Conservation (phyloP, 2,329 filamentous ascomycete genomes). For the Trichoderma asperellum region DNA sequence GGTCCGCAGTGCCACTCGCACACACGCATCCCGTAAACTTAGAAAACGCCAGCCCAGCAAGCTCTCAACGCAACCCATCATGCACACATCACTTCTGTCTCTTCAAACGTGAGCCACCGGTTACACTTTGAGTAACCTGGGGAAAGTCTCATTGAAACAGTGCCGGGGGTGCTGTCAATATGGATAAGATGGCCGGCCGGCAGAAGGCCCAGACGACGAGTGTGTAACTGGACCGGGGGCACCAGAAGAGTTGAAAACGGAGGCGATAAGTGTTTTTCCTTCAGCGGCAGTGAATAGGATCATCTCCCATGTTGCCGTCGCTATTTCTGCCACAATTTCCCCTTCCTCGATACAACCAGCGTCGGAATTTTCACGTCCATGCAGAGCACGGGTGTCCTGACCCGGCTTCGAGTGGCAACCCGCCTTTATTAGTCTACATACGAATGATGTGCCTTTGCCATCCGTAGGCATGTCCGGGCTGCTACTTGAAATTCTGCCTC, state of each 20-base stretch:
- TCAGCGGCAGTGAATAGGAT: constrained; percentile 13
- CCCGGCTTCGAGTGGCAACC: background rate
- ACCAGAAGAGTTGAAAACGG: background rate
- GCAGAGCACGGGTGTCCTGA: background rate
- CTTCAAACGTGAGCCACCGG: constrained; percentile 16
- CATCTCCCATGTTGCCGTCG: background rate
- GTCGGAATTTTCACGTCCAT: constrained; percentile 1
- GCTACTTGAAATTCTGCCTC: constrained; percentile 14
- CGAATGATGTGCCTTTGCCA: constrained; percentile 2
- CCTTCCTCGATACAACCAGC: background rate
- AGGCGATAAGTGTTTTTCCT: background rate
- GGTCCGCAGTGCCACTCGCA: background rate
- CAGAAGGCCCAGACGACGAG: constrained; percentile 14
- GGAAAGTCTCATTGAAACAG: constrained; percentile 27
- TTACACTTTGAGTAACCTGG: constrained; percentile 21
- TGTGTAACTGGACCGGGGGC: constrained; percentile 14
- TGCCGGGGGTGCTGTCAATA: constrained; percentile 17
- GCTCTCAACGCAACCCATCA: constrained; percentile 4
- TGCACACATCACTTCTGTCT: background rate
- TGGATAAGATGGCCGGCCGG: constrained; percentile 23
- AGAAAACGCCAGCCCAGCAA: background rate
- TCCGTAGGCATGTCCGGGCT: constrained; percentile 1
- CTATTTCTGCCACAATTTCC: background rate
- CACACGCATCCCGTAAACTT: constrained; percentile 4
- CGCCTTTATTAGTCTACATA: constrained; percentile 23